A percentile compares a stretch with the other conserved stretches of the same genome.
These are phyloP conservation scores for Telopea speciosissima DNA, from an alignment of 177 flowering plant species.

Conservation along the genomic window DNA sequence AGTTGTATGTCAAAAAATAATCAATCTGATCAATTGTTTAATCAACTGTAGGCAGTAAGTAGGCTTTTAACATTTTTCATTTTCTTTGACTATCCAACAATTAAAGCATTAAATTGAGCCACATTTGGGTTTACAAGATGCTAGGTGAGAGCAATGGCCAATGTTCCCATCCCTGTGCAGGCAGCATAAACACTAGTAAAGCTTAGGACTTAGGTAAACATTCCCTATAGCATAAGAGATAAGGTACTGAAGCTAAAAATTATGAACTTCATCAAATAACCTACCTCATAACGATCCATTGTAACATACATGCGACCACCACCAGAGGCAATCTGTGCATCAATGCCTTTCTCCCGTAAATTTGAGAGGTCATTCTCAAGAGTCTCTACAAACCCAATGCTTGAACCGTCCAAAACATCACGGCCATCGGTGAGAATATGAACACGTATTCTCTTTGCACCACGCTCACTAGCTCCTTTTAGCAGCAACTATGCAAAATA, in stretches of 20 bases:
- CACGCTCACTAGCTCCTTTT: conserved; percentile 73
- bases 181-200: not conserved
- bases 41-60: not conserved
- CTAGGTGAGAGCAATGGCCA: not conserved
- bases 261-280: not conserved
- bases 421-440: conserved; percentile 97
- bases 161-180: not conserved
- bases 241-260: not conserved
- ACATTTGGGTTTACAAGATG: not conserved
- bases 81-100: not conserved
- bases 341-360: conserved; percentile 69
- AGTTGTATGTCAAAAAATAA: not conserved
- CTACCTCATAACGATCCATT: conserved; percentile 99
- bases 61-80: not conserved
- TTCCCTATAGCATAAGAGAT: not conserved
- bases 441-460: conserved; percentile 88
- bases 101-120: not conserved
- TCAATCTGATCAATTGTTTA: not conserved
- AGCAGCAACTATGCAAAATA: conserved; percentile 53
- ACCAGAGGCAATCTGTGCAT: conserved; percentile 96
- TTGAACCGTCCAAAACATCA: conserved; percentile 95
- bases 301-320: conserved; percentile 99
- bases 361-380: conserved; percentile 77
- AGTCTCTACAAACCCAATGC: conserved; percentile 86
- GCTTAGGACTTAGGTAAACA: not conserved